Evolutionary conservation across 306 rosid genomes (phyloP), one percentile per base, ranked within the genome.

Genomic region (Hippophae rhamnoides): DNA sequence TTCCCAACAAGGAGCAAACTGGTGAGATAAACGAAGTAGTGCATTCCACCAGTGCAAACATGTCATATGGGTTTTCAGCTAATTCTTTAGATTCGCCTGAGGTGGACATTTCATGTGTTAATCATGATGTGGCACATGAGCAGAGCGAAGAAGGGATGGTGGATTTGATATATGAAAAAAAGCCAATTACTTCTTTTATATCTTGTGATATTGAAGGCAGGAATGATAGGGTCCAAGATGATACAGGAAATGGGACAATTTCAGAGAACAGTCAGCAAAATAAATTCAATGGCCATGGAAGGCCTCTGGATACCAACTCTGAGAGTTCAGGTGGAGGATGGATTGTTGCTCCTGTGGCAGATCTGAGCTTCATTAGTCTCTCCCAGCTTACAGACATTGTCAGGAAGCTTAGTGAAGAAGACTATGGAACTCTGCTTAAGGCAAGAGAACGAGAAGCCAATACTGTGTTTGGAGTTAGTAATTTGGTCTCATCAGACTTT

Each of bases 351-450:
- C 67, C 72, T 65, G 50, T 63, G 68, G 57, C 73, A 50, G 77
- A 79, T 77, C 68, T 12, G 60, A 63, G 71, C 60, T 51, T 82
- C 23, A n/a, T 78, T 61, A 67, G 76, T 70, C 76, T 87, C 57
- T 67, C 70, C 55, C 81, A 81, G 75, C 78, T 84, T 56, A 80
- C 74, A 51, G 81, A 78, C 78, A 58, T 81, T 61, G 49, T 88
- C 55, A 76, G 40, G 65, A 72, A 83, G 57, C 82, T 81, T 57
- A 80, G 69, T 57, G 84, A 82, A 62, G 86, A 79, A 67, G 86
- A 88, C 60, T 82, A 59, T 50, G 38, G 66, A 52, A 54, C 71
- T 73, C 74, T 90, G 65, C 57, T 81, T 27, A 54, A 82, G 68
- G 73, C 83, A 64, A 81, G 86, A 70, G 73, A 62, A 58, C 52